A percentile compares a stretch with the other conserved stretches of the same genome.
Evolutionary conservation across 805 yeast species (phyloP).

Genomic region (Grigorovia transvaalensis): DNA sequence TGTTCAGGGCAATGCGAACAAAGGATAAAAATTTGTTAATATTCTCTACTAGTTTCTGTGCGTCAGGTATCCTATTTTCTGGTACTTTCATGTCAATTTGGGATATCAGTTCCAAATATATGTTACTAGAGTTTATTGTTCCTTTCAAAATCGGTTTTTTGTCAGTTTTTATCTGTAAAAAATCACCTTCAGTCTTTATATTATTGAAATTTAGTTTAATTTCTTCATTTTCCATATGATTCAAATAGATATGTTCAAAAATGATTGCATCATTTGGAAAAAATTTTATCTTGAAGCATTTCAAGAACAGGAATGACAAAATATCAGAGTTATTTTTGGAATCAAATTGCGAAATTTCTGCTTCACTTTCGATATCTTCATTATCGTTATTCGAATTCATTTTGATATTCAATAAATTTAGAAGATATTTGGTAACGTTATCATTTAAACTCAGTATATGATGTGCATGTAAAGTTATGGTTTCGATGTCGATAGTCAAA

Average conservation of each 20-base stretch:
- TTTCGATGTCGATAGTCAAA: neutral
- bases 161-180: constrained; percentile 1
- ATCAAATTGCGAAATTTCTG: neutral
- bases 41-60: neutral
- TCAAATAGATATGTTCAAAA: constrained; percentile 4
- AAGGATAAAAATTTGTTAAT: neutral
- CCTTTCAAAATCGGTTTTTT: constrained; percentile 2
- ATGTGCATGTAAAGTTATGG: neutral
- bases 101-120: neutral
- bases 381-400: neutral
- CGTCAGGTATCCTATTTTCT: neutral
- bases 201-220: constrained; percentile 3
- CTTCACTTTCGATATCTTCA: neutral
- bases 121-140: neutral
- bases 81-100: constrained; percentile 2
- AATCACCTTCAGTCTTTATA: neutral
- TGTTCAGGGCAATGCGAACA: neutral
- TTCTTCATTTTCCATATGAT: constrained; percentile 5
- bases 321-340: neutral
- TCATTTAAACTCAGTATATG: neutral
- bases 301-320: constrained; percentile 8
- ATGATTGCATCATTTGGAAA: neutral
- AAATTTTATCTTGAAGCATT: constrained; percentile 1
- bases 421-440: neutral
- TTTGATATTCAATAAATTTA: neutral